A percentile compares a stretch with the other conserved stretches of the same genome.
phyloP scores from a whole-genome alignment of 2,329 filamentous ascomycete species.

The Mycosphaerella sp. region DNA sequence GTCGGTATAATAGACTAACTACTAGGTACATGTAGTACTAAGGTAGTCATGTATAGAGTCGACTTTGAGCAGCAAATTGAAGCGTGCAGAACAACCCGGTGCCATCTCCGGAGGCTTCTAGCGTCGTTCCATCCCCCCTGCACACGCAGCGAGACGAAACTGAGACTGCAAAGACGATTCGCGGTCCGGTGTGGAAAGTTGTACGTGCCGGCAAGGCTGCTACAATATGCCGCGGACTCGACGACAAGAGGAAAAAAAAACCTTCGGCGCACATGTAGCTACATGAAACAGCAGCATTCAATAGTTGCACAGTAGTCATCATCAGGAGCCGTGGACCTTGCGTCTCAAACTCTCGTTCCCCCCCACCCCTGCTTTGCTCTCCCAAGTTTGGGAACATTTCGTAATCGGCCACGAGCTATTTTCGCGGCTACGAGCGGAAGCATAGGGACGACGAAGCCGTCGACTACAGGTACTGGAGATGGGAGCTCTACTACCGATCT shows the following conservation, averaged over 20 bases:
- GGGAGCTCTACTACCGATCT: not conserved
- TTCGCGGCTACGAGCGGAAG: constrained; percentile 13
- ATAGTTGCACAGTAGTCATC: not conserved
- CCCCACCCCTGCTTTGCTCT: constrained; percentile 15
- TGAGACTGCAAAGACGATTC: too few species aligned
- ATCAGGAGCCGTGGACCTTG: not conserved
- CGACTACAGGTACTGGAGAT: not conserved
- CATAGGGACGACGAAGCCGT: constrained; percentile 9
- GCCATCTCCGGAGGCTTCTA: constrained; percentile 6
- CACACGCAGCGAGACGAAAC: constrained; percentile 17
- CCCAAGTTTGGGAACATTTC: constrained; percentile 12
- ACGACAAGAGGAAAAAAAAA: not conserved
- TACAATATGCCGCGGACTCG: constrained; percentile 17
- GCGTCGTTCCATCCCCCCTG: constrained; percentile 14
- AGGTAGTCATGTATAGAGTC: too few species aligned
- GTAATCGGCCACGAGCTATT: constrained; percentile 9
- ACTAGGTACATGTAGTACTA: too few species aligned
- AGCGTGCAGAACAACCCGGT: not conserved
- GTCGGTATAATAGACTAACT: not conserved
- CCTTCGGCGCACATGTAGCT: too few species aligned
- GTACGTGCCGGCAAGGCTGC: constrained; percentile 4
- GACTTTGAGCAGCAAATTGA: not conserved
- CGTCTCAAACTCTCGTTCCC: not conserved
- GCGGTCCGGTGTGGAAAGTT: constrained; percentile 6
- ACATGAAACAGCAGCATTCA: not conserved